phyloP scores from a whole-genome alignment of 169 alveolate species.

The Plasmodium cynomolgi region DNA sequence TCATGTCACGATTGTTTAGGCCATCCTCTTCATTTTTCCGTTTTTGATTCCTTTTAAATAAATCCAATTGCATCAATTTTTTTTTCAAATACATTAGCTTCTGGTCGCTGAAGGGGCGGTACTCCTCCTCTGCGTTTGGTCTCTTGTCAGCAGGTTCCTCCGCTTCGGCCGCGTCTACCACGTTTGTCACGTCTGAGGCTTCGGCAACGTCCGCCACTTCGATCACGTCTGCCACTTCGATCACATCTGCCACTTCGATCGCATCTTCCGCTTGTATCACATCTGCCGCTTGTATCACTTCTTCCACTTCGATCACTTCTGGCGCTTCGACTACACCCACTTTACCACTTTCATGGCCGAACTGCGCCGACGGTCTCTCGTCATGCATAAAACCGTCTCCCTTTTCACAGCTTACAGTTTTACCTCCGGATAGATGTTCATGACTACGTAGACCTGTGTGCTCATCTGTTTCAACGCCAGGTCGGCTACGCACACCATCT shows the following conservation, averaged over 20 bases:
- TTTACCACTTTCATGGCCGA: background rate
- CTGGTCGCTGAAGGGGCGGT: slow-evolving; percentile 10
- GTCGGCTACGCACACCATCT: background rate
- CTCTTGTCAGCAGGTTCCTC: background rate
- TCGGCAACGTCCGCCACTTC: background rate
- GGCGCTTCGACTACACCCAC: background rate
- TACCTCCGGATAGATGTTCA: background rate
- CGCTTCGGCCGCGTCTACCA: background rate
- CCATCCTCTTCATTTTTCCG: background rate
- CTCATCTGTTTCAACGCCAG: background rate
- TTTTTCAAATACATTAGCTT: slow-evolving; percentile 25
- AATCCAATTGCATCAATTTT: slow-evolving; percentile 21
- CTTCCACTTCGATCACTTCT: background rate
- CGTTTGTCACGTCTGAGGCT: background rate
- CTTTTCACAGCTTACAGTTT: background rate
- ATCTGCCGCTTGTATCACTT: background rate
- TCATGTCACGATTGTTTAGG: background rate
- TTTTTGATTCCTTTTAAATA: slow-evolving; percentile 9
- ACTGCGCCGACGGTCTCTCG: background rate
- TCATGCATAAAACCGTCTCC: background rate
- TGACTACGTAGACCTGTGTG: background rate
- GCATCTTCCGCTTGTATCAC: background rate
- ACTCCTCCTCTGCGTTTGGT: background rate
- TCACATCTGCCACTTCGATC: background rate
- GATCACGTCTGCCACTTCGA: no score